Conservation (phyloP, 768 basidiomycete species). For the Agrocybe praecox region DNA sequence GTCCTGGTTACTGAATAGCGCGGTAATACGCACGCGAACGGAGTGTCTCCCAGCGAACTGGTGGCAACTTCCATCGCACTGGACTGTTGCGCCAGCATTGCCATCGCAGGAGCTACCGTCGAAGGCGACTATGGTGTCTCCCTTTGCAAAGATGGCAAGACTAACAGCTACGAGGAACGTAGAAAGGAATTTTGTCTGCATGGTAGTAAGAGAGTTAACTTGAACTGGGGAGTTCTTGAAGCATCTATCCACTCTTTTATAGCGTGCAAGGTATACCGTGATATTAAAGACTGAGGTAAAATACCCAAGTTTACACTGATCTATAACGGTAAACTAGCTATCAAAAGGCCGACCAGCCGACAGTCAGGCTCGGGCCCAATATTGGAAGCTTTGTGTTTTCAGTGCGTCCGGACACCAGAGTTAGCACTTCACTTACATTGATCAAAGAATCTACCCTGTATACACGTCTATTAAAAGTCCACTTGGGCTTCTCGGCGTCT, state of each 20-base stretch:
- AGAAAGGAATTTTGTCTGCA: neutral
- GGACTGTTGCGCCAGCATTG: neutral
- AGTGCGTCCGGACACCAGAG: no score
- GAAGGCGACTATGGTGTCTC: slow-evolving; percentile 11
- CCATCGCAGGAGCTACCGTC: slow-evolving; percentile 5
- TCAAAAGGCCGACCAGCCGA: no score
- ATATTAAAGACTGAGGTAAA: no score
- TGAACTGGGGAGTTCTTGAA: neutral
- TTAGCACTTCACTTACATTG: no score
- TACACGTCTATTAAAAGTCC: neutral
- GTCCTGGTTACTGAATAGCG: neutral
- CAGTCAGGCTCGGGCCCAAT: no score
- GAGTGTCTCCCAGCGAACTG: slow-evolving; percentile 9
- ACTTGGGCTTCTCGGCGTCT: neutral
- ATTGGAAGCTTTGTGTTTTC: no score
- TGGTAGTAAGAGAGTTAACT: neutral
- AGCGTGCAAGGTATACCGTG: neutral
- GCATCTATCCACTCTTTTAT: neutral
- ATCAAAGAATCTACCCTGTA: neutral
- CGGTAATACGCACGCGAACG: neutral
- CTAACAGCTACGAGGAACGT: neutral
- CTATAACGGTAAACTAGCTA: no score
- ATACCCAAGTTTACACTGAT: no score
- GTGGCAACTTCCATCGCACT: slow-evolving; percentile 14
- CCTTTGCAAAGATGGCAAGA: neutral